Conservation (phyloP, 495 filamentous ascomycete species). For the Penicillium coffeae region DNA sequence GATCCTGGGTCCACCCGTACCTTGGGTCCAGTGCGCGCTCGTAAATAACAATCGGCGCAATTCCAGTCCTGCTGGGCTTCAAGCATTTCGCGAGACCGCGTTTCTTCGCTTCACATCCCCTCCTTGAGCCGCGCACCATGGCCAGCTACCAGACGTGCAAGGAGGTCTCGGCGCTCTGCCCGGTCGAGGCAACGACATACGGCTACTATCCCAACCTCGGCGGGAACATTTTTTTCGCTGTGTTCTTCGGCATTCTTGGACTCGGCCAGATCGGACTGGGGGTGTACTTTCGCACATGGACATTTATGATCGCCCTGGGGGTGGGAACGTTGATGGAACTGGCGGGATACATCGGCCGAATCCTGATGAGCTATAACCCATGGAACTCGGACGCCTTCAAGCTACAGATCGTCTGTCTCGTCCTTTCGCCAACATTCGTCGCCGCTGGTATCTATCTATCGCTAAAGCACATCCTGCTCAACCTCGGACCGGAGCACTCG, state of each 20-base stretch:
- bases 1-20: no score
- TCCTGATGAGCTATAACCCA: conserved; percentile 57
- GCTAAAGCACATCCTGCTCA: conserved; percentile 60
- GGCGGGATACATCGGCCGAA: conserved; percentile 57
- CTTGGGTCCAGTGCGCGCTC: no score
- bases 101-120: neutral
- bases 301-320: conserved; percentile 50
- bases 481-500: conserved; percentile 51
- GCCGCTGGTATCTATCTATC: conserved; percentile 65
- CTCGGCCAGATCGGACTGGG: conserved; percentile 48
- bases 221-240: conserved; percentile 58
- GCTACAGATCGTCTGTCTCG: conserved; percentile 64
- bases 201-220: conserved; percentile 64
- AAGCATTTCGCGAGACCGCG: no score
- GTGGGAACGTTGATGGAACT: conserved; percentile 46
- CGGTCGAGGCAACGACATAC: conserved; percentile 58
- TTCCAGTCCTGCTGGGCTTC: no score
- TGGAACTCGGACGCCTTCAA: conserved; percentile 58
- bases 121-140: conserved; percentile 1
- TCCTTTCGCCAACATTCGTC: conserved; percentile 62
- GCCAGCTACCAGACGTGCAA: conserved; percentile 39
- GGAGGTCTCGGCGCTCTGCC: conserved; percentile 48
- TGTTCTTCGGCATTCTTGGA: conserved; percentile 49
- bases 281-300: conserved; percentile 58
- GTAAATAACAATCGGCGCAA: neutral